Evolutionary conservation across 148 eudicot genomes (phyloP).

Genomic region (Cornus suecica): DNA sequence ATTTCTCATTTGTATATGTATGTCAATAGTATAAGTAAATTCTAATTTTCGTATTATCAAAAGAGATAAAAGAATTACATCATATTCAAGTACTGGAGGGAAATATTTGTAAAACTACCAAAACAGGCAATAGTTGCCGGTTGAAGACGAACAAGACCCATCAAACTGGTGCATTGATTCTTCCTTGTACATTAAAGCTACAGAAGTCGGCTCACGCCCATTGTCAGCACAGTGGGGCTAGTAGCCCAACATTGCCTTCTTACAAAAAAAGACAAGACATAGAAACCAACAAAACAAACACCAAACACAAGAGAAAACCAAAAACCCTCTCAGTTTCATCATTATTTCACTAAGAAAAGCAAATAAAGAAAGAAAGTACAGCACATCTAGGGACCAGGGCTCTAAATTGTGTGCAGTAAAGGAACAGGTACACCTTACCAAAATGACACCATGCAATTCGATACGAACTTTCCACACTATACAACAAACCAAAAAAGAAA

Average conservation of each 20-base stretch:
- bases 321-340: conserved; percentile 80
- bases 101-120: conserved; percentile 51
- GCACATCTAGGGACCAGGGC: conserved; percentile 32
- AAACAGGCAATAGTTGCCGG: conserved; percentile 65
- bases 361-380: conserved; percentile 29
- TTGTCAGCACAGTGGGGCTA: conserved; percentile 98
- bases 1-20: background rate
- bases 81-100: conserved; percentile 48
- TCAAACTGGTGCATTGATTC: conserved; percentile 67
- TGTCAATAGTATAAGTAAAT: conserved; percentile 6
- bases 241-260: conserved; percentile 97
- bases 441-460: conserved; percentile 77
- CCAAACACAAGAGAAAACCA: conserved; percentile 88
- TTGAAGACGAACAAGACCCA: conserved; percentile 94
- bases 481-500: conserved; percentile 44
- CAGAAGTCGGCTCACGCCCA: conserved; percentile 99
- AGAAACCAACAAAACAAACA: conserved; percentile 94
- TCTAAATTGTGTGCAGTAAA: conserved; percentile 27
- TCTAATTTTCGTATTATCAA: conserved; percentile 17
- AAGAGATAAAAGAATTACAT: conserved; percentile 33
- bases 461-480: conserved; percentile 78
- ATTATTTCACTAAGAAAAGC: conserved; percentile 46
- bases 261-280: conserved; percentile 82
- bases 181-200: conserved; percentile 92
- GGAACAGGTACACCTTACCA: conserved; percentile 80